Evolutionary conservation across 352 stramenopile genomes (phyloP).

Genomic region (Globisporangium solare): DNA sequence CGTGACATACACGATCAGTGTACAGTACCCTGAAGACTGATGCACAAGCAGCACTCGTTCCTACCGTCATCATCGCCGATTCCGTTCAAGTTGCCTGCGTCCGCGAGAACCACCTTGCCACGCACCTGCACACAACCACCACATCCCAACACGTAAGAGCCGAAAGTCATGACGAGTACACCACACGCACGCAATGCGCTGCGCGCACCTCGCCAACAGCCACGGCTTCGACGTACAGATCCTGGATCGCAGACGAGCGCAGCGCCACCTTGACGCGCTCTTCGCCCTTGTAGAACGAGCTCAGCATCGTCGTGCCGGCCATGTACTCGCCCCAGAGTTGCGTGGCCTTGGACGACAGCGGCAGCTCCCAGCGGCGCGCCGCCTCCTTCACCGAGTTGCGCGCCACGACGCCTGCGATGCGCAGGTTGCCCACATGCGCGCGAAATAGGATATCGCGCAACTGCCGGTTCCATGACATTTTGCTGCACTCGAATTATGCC

Average conservation of each 20-base stretch:
- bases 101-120: constrained; percentile 45
- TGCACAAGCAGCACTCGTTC: not conserved
- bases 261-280: constrained; percentile 79
- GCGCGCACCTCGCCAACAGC: constrained; percentile 59
- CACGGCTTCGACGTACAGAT: constrained; percentile 77
- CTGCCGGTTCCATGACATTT: constrained; percentile 42
- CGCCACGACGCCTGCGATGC: constrained; percentile 71
- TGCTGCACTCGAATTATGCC: constrained; percentile 8
- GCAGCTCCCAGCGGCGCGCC: constrained; percentile 51
- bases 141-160: not conserved
- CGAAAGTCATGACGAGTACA: not conserved
- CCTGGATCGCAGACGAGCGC: constrained; percentile 54
- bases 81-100: constrained; percentile 12
- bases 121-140: constrained; percentile 32
- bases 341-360: constrained; percentile 31
- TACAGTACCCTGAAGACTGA: no score
- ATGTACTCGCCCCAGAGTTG: constrained; percentile 87
- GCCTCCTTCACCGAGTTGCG: constrained; percentile 50
- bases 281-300: constrained; percentile 84
- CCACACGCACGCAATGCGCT: not conserved
- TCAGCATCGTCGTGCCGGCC: constrained; percentile 79
- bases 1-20: not conserved
- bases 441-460: constrained; percentile 68
- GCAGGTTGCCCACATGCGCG: constrained; percentile 77
- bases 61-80: constrained; percentile 4